These are phyloP conservation scores for Lithospermum erythrorhizon DNA, from an alignment of 257 asterid species.

Conservation along the genomic window DNA sequence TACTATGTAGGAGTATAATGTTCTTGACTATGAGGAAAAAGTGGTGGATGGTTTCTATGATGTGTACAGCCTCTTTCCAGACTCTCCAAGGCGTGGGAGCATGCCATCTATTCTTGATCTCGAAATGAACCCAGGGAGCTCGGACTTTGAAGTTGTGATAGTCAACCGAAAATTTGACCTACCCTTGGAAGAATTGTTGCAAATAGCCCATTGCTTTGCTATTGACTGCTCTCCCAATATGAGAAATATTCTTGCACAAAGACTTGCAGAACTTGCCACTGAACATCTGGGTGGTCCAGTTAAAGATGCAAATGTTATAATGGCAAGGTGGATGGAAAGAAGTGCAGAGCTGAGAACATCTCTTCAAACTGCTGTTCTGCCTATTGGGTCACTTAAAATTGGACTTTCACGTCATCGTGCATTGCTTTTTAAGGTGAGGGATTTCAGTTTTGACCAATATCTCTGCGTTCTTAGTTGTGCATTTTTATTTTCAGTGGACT, in stretches of 20 bases:
- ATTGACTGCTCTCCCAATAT: constrained; percentile 64
- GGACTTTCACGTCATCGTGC: constrained; percentile 99
- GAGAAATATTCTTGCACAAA: constrained; percentile 49
- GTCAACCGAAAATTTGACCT: constrained; percentile 77
- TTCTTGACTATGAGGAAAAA: constrained; percentile 83
- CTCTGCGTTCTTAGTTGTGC: not conserved
- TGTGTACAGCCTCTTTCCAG: constrained; percentile 58
- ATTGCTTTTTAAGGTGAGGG: constrained; percentile 79
- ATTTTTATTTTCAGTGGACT: not conserved
- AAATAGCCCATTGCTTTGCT: constrained; percentile 69
- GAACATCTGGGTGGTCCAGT: constrained; percentile 93
- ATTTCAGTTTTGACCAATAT: not conserved
- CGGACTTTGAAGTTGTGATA: constrained; percentile 69
- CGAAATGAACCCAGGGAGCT: constrained; percentile 54
- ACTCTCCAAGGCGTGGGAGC: constrained; percentile 54
- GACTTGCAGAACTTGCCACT: constrained; percentile 92
- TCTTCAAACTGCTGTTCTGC: constrained; percentile 83
- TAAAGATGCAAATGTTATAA: constrained; percentile 65
- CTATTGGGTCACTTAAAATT: constrained; percentile 75
- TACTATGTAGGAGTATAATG: constrained; percentile 56
- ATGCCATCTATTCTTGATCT: constrained; percentile 94
- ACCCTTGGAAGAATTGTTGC: constrained; percentile 80
- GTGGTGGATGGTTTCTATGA: constrained; percentile 96
- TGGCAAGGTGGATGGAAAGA: constrained; percentile 81
- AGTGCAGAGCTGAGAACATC: constrained; percentile 73